Evolutionary conservation across 441 rosid species (phyloP), one percentile per base, ranked within the genome.

Genomic region (Syzygium syzygioides): DNA sequence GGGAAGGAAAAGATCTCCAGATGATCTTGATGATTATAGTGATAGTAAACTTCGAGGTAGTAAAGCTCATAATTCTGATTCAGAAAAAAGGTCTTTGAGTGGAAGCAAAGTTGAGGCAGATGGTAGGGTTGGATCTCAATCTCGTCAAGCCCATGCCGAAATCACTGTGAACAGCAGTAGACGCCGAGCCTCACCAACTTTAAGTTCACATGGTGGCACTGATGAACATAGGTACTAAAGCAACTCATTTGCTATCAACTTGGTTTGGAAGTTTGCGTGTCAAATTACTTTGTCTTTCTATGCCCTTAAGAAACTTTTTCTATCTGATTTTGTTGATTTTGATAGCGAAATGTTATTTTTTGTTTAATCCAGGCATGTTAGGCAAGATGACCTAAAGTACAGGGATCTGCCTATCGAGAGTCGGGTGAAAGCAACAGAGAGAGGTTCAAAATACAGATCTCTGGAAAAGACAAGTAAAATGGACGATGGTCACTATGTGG

Each of bases 1-100:
- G 91, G 96, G 94, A 90, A 93, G 91, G 90, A 96, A 94, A 92
- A 94, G 94, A 90, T 95, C 99, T 87, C 96, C 97, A 18, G 97
- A 94, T 87, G 95, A 95, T 86, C 94, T 86, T 37, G 97, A 94
- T 90, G 96, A 96, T 85, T 89, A 90, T 85, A 88, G 41, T 89
- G 97, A 93, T 91, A 87, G 87, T 90, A 96, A 93, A 91, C 71
- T 92, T 88, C 95, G 94, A 93, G 93, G 91, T 87, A 86, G 55
- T 57, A 94, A 90, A 86, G 85, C 87, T 84, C 87, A 90, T 53
- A 89, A 90, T 90, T 86, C 93, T 89, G 95, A 94, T 37, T 41
- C 86, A 89, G 98, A 94, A 91, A 92, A 90, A 89, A 95, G 90
- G 90, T 90, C 92, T 66, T 89, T 91, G 88, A 90, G 92, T 88